Conservation (phyloP, 1,284 basidiomycete genomes). For the Chondrostereum purpureum region DNA sequence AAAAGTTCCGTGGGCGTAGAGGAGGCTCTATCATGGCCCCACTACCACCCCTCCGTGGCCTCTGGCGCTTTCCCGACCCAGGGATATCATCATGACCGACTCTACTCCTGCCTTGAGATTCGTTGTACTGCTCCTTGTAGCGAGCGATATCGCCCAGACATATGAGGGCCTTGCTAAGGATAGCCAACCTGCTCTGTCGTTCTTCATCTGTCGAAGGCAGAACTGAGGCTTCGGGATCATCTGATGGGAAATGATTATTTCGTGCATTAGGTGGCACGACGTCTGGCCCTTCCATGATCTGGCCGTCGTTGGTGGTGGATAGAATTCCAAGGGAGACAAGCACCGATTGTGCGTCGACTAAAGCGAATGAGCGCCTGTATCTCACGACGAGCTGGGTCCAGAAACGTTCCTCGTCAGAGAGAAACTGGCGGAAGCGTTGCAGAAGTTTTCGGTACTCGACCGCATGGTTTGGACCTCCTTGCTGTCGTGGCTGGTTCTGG, state of each 20-base stretch:
- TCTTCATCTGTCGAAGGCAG: constrained; percentile 42
- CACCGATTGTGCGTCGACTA: constrained; percentile 50
- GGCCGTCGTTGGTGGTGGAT: constrained; percentile 24
- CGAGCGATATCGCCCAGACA: constrained; percentile 92
- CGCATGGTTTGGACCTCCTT: constrained; percentile 37
- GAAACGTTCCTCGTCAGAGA: constrained; percentile 83
- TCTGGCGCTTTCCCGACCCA: constrained; percentile 27
- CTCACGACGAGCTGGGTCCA: constrained; percentile 75
- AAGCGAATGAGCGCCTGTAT: constrained; percentile 60
- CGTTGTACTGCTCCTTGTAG: constrained; percentile 88
- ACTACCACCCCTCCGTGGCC: constrained; percentile 37
- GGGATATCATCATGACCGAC: constrained; percentile 57
- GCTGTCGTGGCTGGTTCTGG: constrained; percentile 34
- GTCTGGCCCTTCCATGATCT: constrained; percentile 26
- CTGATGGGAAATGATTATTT: constrained; percentile 53
- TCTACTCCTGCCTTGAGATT: constrained; percentile 56
- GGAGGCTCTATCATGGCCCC: constrained; percentile 35
- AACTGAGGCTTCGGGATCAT: constrained; percentile 32
- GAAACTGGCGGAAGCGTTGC: constrained; percentile 82
- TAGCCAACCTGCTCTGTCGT: constrained; percentile 55
- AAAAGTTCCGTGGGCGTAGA: constrained; percentile 59
- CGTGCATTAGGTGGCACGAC: constrained; percentile 20
- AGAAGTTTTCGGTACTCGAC: constrained; percentile 82
- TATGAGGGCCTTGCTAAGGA: constrained; percentile 83
- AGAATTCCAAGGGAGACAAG: constrained; percentile 54